Evolutionary conservation across 2,329 filamentous ascomycete species (phyloP).

Genomic region (Monilinia aucupariae): DNA sequence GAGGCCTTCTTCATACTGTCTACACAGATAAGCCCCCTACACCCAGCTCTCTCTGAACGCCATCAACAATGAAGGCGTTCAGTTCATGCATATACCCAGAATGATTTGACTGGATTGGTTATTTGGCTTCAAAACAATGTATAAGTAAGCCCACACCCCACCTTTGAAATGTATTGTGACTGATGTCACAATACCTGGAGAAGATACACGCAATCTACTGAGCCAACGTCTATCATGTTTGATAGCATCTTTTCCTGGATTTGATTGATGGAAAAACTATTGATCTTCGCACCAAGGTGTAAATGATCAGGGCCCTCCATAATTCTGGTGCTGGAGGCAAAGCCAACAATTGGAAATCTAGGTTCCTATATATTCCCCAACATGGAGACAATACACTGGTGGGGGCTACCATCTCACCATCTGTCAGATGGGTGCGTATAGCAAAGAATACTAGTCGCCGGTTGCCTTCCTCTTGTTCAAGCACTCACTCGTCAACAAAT

Average conservation of each 20-base stretch:
- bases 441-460: background rate
- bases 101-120: too few relatives aligned
- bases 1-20: too few relatives aligned
- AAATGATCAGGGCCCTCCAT: background rate
- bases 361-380: background rate
- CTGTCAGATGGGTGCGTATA: background rate
- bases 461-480: background rate
- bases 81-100: too few relatives aligned
- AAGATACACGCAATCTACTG: background rate
- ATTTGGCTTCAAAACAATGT: too few relatives aligned
- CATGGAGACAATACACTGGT: background rate
- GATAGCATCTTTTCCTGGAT: background rate
- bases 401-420: background rate
- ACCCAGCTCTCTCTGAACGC: too few relatives aligned
- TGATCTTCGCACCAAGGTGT: background rate
- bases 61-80: too few relatives aligned
- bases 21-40: too few relatives aligned
- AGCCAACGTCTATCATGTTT: background rate
- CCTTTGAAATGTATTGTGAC: background rate
- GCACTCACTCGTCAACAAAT: background rate
- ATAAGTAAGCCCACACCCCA: background rate
- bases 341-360: too few relatives aligned
- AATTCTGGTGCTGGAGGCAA: background rate
- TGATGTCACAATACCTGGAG: background rate
- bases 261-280: background rate